Evolutionary conservation across 805 yeast genomes (phyloP), one percentile per base, ranked within the genome.

Genomic region (Torulaspora gathmanii): DNA sequence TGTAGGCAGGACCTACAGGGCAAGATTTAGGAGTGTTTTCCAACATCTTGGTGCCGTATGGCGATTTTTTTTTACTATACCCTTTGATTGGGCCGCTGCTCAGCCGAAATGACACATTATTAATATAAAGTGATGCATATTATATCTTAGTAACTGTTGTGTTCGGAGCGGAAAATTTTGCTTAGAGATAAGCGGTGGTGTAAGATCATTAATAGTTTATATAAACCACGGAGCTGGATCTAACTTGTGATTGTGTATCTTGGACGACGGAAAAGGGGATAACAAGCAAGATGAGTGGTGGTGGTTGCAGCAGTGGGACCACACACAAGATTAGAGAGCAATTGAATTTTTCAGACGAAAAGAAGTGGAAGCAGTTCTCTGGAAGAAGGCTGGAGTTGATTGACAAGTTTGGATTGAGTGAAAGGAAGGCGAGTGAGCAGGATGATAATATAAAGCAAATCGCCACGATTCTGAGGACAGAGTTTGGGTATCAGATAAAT

Each of bases 341-440:
- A 56, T 73, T 93, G 37, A 77, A 82, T 42, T 93, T 93, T 67
- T 72, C 72, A 8, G 96, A 93, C 62, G 95, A 87, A 49, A 71
- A 79, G 34, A 73, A 76, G 45, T 93, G 99, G 99, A 87, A 86
- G 61, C 76, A 80, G 55, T 91, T 93, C 63, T 83, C 93, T n/a
- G 87, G 95, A 1, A 73, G 98, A 45, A 71, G 99, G 47, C 71
- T 93, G 19, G 96, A 89, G 65, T 72, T 93, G 44, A 93, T 93
- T 33, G 97, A 90, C 60, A 77, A 84, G 17, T 73, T 83, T 50
- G 70, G 72, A 34, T 60, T 78, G 33, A 70, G 76, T 36, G 75
- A 65, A 71, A 78, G 79, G 52, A 90, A 89, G 70, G 98, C 98
- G 7, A 79, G 88, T 46, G 98, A 93, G 61, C 99, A 91, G 64